Conservation (phyloP, 139 green algal genomes). For the Closterium sp. region DNA sequence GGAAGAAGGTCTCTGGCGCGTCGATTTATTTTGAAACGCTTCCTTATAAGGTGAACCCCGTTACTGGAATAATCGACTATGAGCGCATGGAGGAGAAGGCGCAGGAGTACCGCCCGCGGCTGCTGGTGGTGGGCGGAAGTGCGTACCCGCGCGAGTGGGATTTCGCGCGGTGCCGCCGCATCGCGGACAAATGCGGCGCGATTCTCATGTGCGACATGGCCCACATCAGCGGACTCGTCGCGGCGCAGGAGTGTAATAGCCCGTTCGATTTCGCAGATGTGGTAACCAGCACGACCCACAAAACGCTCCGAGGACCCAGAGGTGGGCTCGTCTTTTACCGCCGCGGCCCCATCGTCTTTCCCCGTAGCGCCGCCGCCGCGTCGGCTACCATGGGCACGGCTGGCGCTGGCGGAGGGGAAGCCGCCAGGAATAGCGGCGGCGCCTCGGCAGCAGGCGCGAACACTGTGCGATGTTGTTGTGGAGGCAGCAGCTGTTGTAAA, state of each 20-base stretch:
- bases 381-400: neutral
- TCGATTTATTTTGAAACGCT: slow-evolving; percentile 82
- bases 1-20: slow-evolving; percentile 83
- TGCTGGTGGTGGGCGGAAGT: slow-evolving; percentile 79
- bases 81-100: slow-evolving; percentile 83
- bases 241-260: slow-evolving; percentile 64
- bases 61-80: slow-evolving; percentile 81
- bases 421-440: neutral
- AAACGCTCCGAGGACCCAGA: slow-evolving; percentile 73
- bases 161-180: slow-evolving; percentile 71
- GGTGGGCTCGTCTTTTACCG: slow-evolving; percentile 86
- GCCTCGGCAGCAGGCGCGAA: slow-evolving; percentile 58
- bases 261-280: slow-evolving; percentile 81
- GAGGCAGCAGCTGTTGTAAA: slow-evolving; percentile 7
- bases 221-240: slow-evolving; percentile 80
- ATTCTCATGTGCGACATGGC: slow-evolving; percentile 85
- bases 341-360: slow-evolving; percentile 44
- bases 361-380: neutral
- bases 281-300: slow-evolving; percentile 87
- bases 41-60: slow-evolving; percentile 78
- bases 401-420: neutral
- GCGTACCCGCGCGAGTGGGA: slow-evolving; percentile 86
- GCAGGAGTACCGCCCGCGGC: slow-evolving; percentile 77
- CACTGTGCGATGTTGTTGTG: slow-evolving; percentile 58
- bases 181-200: slow-evolving; percentile 73